Percentiles rank a stretch among this genome's conserved stretches.
Conservation (phyloP, 2,329 filamentous ascomycete species). For the Neonectria neomacrospora region DNA sequence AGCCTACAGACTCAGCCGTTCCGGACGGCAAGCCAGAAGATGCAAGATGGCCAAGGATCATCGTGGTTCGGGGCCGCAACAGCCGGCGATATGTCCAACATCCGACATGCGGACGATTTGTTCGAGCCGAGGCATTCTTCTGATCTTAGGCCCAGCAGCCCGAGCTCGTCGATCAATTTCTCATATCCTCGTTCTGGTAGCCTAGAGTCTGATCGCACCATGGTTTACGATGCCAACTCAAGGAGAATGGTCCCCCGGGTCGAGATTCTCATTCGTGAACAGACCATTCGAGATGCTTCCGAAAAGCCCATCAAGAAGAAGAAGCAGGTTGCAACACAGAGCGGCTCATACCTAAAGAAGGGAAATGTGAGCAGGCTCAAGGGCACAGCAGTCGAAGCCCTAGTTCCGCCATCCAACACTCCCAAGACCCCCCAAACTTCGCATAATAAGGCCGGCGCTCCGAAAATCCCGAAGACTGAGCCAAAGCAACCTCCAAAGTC, state of each 20-base stretch:
- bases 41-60: slow-evolving; percentile 54
- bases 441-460: slow-evolving; percentile 5
- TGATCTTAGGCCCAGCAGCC: slow-evolving; percentile 54
- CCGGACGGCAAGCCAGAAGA: slow-evolving; percentile 64
- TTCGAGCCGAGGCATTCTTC: slow-evolving; percentile 48
- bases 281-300: slow-evolving; percentile 52
- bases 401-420: slow-evolving; percentile 17
- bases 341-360: slow-evolving; percentile 59
- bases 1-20: slow-evolving; percentile 62
- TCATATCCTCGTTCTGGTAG: slow-evolving; percentile 65
- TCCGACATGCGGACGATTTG: slow-evolving; percentile 58
- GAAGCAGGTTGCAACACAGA: slow-evolving; percentile 53
- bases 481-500: slow-evolving; percentile 2
- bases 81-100: slow-evolving; percentile 56
- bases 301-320: slow-evolving; percentile 55
- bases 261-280: slow-evolving; percentile 57
- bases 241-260: slow-evolving; percentile 67
- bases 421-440: slow-evolving; percentile 42
- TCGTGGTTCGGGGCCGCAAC: slow-evolving; percentile 64
- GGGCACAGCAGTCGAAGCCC: slow-evolving; percentile 57
- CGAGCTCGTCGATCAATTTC: slow-evolving; percentile 68
- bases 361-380: slow-evolving; percentile 65
- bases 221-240: slow-evolving; percentile 75
- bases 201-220: slow-evolving; percentile 54
- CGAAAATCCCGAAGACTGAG: slow-evolving; percentile 14